These are phyloP conservation scores for Rhododendron simsii DNA, from an alignment of 148 eudicot species.

Conservation along the genomic window DNA sequence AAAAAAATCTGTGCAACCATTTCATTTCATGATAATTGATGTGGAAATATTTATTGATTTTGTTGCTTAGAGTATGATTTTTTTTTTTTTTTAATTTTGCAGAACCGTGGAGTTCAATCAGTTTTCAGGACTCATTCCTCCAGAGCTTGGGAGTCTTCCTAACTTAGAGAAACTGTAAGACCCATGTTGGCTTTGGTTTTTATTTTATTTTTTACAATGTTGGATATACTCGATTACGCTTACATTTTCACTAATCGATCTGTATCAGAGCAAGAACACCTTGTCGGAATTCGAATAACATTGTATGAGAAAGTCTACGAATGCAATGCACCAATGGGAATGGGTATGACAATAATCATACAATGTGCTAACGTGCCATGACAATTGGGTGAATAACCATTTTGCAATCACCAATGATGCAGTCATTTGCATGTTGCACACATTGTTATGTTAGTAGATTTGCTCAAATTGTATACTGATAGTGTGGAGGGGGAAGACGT, in stretches of 20 bases:
- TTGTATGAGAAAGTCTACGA: too few species aligned
- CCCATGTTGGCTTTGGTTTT: too few species aligned
- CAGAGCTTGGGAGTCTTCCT: constrained; percentile 27
- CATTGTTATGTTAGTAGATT: too few species aligned
- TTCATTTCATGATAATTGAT: background rate
- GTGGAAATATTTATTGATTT: background rate
- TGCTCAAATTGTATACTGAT: too few species aligned
- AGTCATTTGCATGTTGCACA: too few species aligned
- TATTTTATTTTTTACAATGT: too few species aligned
- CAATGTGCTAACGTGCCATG: background rate
- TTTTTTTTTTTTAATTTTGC: background rate
- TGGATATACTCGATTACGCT: too few species aligned
- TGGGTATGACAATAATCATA: too few species aligned
- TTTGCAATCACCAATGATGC: background rate
- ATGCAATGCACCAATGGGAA: too few species aligned
- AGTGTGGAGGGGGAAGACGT: too few species aligned
- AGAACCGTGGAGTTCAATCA: constrained; percentile 30
- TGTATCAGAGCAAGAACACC: background rate
- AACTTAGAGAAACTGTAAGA: constrained; percentile 26
- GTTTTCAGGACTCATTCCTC: constrained; percentile 35
- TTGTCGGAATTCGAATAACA: background rate
- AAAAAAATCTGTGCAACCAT: background rate
- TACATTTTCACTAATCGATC: too few species aligned
- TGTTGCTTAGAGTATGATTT: background rate
- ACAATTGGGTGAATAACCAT: background rate